Percentiles rank a stretch among this genome's conserved stretches.
These are phyloP conservation scores for Pseudohalonectria lignicola DNA, from an alignment of 2,329 filamentous ascomycete species.

Conservation along the genomic window DNA sequence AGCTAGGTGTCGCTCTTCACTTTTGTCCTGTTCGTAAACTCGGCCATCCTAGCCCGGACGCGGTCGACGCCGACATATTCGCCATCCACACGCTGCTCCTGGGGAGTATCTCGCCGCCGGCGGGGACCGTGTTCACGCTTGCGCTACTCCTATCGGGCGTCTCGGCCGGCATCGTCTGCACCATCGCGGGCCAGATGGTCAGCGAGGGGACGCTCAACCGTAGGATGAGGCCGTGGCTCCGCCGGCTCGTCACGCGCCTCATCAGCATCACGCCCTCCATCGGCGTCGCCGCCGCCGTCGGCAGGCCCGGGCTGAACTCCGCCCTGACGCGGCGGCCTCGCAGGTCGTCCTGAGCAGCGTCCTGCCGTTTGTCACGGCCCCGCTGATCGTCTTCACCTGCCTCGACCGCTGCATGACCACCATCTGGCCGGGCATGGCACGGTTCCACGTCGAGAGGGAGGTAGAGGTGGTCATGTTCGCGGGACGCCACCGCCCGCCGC, in stretches of 20 bases:
- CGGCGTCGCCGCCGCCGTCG: conserved; percentile 71
- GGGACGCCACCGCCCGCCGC: conserved; percentile 2
- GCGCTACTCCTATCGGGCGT: conserved; percentile 71
- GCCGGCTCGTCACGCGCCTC: conserved; percentile 63
- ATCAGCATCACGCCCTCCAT: conserved; percentile 77
- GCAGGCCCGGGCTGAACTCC: conserved; percentile 55
- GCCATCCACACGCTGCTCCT: conserved; percentile 67
- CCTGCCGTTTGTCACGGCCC: conserved; percentile 72
- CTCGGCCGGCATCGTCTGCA: conserved; percentile 78
- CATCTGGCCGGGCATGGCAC: conserved; percentile 36
- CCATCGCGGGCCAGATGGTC: conserved; percentile 83
- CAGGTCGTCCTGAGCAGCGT: conserved; percentile 74
- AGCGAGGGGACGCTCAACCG: conserved; percentile 72
- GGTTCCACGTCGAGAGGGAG: conserved; percentile 15
- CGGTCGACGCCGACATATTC: conserved; percentile 66
- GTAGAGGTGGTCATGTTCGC: conserved; percentile 5
- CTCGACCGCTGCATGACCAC: conserved; percentile 73
- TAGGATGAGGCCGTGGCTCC: conserved; percentile 65
- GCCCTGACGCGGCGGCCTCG: conserved; percentile 61
- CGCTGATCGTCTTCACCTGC: conserved; percentile 78
- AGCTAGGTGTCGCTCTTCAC: conserved; percentile 69
- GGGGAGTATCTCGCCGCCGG: conserved; percentile 57
- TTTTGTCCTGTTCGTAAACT: conserved; percentile 78
- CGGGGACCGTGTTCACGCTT: conserved; percentile 75
- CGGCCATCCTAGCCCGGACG: conserved; percentile 58